Conservation (phyloP, 192 early-diverging fungal species). For the Backusella parvicylindrica region DNA sequence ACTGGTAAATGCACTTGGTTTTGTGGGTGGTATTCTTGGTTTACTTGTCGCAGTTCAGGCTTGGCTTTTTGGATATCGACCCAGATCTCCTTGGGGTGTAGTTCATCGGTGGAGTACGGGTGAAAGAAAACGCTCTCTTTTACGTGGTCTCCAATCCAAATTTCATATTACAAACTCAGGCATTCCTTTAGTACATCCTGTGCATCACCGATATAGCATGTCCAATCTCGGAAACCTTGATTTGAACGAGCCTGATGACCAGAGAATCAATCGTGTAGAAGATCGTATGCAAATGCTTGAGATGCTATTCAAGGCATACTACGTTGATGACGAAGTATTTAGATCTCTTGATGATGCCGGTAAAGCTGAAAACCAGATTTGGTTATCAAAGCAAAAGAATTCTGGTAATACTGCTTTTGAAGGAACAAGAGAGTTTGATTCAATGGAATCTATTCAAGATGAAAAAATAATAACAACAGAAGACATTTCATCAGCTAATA, state of each 20-base stretch:
- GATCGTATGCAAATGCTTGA: slow-evolving; percentile 20
- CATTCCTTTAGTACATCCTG: slow-evolving; percentile 21
- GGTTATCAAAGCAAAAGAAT: neutral
- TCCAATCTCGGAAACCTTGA: neutral
- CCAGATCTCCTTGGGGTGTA: slow-evolving; percentile 33
- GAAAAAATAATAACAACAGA: neutral
- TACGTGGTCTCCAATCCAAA: slow-evolving; percentile 8
- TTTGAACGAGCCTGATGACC: slow-evolving; percentile 4
- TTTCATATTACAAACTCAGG: slow-evolving; percentile 7
- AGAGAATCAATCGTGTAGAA: slow-evolving; percentile 16
- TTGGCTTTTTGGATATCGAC: slow-evolving; percentile 31
- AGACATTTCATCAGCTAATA: neutral
- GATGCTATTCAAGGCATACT: slow-evolving; percentile 22
- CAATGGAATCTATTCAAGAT: neutral
- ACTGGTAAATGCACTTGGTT: slow-evolving; percentile 25
- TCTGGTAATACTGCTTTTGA: neutral
- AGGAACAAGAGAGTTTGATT: neutral
- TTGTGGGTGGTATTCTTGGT: slow-evolving; percentile 29
- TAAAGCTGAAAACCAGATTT: neutral
- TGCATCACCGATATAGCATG: slow-evolving; percentile 5
- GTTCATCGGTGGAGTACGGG: slow-evolving; percentile 33
- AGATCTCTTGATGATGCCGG: slow-evolving; percentile 10
- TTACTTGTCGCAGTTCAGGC: slow-evolving; percentile 21
- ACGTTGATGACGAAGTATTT: slow-evolving; percentile 23
- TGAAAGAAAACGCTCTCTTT: slow-evolving; percentile 21